phyloP scores from a whole-genome alignment of 305 asterid genomes.

The Plantago lanceolata region DNA sequence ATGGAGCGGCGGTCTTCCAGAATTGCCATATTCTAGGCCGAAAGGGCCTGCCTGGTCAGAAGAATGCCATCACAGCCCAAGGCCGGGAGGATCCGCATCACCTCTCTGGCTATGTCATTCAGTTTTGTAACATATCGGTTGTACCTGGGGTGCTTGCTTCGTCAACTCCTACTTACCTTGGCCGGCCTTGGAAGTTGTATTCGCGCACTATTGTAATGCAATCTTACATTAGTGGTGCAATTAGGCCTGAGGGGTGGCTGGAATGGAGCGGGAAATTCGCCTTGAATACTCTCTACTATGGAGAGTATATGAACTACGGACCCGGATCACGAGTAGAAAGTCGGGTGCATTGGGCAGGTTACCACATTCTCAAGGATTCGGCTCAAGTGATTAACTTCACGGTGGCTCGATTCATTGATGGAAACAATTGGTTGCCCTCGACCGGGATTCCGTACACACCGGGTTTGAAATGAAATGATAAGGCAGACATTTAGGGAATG shows the following conservation, averaged over 20 bases:
- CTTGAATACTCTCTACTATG: slow-evolving; percentile 51
- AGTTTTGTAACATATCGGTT: slow-evolving; percentile 58
- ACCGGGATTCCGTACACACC: slow-evolving; percentile 69
- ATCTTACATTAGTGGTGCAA: slow-evolving; percentile 47
- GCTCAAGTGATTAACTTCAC: slow-evolving; percentile 51
- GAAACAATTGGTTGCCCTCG: slow-evolving; percentile 74
- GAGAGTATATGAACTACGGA: slow-evolving; percentile 63
- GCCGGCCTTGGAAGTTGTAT: slow-evolving; percentile 73
- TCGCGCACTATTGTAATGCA: slow-evolving; percentile 78
- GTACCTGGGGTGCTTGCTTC: slow-evolving; percentile 40
- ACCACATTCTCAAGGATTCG: slow-evolving; percentile 42
- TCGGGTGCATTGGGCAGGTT: slow-evolving; percentile 78
- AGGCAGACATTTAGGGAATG: too few relatives aligned
- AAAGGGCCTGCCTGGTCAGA: slow-evolving; percentile 61
- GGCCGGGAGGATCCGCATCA: slow-evolving; percentile 52
- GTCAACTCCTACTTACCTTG: slow-evolving; percentile 56
- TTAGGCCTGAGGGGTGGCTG: slow-evolving; percentile 78
- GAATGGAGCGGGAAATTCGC: slow-evolving; percentile 69
- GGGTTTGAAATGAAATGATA: slow-evolving; percentile 37
- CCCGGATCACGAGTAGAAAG: slow-evolving; percentile 53
- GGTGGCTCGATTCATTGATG: slow-evolving; percentile 61
- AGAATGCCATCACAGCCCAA: slow-evolving; percentile 82
- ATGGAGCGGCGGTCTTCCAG: slow-evolving; percentile 63
- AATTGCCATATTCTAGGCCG: slow-evolving; percentile 59
- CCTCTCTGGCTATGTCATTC: slow-evolving; percentile 66